Percentiles rank a stretch among this genome's conserved stretches.
Conservation (phyloP, 2,329 filamentous ascomycete species). For the Trichoderma atrobrunneum region DNA sequence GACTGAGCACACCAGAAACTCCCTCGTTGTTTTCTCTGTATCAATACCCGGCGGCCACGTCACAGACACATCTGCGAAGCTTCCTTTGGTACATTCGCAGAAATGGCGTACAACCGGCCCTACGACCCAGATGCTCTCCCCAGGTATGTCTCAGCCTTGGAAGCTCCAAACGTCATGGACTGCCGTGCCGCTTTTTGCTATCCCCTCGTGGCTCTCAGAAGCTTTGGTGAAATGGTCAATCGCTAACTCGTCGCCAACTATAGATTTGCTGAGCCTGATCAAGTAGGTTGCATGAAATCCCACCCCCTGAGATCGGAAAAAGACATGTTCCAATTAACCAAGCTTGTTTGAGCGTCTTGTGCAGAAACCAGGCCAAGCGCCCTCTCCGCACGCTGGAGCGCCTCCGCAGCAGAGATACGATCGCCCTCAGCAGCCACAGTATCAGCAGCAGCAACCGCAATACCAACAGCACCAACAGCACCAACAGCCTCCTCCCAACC, state of each 20-base stretch:
- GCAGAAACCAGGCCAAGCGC: conserved; percentile 39
- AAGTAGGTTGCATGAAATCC: conserved; percentile 44
- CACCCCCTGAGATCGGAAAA: conserved; percentile 3
- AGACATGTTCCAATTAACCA: neutral
- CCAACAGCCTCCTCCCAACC: neutral
- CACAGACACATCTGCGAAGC: neutral
- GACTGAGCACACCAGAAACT: neutral
- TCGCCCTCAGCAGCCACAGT: conserved; percentile 22
- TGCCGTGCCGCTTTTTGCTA: neutral
- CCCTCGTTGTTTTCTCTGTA: neutral
- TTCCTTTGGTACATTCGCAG: neutral
- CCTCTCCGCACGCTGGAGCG: conserved; percentile 9
- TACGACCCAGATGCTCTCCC: conserved; percentile 95
- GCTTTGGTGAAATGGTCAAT: neutral
- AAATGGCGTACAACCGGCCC: conserved; percentile 90
- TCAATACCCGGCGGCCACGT: neutral
- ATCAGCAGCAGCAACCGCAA: conserved; percentile 24
- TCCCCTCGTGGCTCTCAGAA: neutral
- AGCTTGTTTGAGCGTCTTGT: neutral
- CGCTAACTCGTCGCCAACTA: conserved; percentile 8
- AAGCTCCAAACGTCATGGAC: neutral
- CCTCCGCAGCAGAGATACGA: conserved; percentile 25
- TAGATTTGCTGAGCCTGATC: conserved; percentile 74
- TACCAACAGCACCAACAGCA: conserved; percentile 7
- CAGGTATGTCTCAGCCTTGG: conserved; percentile 58